Conservation (phyloP, 2,329 filamentous ascomycete genomes). For the Cadophora sp. region DNA sequence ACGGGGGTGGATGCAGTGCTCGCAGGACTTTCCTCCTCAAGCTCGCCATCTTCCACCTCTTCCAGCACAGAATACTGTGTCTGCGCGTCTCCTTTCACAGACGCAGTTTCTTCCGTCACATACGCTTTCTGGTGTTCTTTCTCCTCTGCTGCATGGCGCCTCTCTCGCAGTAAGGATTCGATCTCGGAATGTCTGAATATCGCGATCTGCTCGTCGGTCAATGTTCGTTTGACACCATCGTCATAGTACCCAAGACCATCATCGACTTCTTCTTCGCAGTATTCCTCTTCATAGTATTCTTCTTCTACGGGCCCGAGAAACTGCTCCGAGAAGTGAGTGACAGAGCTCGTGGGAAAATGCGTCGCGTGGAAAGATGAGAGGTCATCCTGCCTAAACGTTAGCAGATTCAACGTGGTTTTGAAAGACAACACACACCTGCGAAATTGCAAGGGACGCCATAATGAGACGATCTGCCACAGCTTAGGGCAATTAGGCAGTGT, state of each 20-base stretch:
- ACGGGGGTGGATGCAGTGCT: conserved; percentile 25
- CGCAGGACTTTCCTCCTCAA: conserved; percentile 29
- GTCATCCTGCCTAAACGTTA: conserved; percentile 38
- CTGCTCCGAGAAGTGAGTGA: conserved; percentile 62
- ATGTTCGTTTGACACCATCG: conserved; percentile 85
- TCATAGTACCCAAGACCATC: conserved; percentile 81
- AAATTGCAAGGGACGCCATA: conserved; percentile 47
- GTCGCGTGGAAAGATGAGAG: conserved; percentile 40
- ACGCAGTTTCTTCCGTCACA: not conserved
- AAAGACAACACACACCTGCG: conserved; percentile 45
- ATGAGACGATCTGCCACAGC: not conserved
- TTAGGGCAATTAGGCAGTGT: not conserved
- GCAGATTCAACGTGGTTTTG: not conserved
- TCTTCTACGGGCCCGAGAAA: conserved; percentile 56
- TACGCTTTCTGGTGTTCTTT: conserved; percentile 14
- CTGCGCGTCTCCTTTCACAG: not conserved
- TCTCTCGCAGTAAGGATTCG: conserved; percentile 68
- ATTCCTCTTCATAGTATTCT: conserved; percentile 57
- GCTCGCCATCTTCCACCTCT: conserved; percentile 33
- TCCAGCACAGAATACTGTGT: conserved; percentile 1
- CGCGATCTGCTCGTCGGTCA: conserved; percentile 89
- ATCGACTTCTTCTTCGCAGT: conserved; percentile 52
- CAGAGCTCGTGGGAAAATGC: conserved; percentile 41
- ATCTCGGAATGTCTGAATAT: conserved; percentile 93
- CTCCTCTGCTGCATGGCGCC: conserved; percentile 44